Percentiles rank a stretch among this genome's conserved stretches.
Conservation (phyloP, 768 basidiomycete genomes). For the Agrocybe praecox region DNA sequence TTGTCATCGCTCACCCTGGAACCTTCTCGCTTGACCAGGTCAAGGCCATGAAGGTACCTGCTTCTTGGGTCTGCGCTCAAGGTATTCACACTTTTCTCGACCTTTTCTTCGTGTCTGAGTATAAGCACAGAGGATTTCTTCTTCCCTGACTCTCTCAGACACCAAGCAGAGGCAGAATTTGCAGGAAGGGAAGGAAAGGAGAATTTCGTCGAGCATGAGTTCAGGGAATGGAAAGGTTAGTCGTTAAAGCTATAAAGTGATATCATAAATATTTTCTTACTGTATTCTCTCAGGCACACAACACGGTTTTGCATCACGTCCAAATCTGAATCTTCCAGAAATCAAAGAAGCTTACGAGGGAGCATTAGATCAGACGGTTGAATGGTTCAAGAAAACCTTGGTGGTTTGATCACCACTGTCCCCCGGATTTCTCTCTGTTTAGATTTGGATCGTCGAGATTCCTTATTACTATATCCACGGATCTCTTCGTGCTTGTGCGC, state of each 20-base stretch:
- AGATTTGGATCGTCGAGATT: no score
- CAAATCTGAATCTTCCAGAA: constrained; percentile 37
- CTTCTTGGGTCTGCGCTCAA: constrained; percentile 43
- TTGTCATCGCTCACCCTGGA: constrained; percentile 45
- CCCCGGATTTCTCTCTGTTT: no score
- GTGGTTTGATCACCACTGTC: not conserved
- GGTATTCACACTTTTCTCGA: constrained; percentile 21
- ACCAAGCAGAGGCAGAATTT: constrained; percentile 36
- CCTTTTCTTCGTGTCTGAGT: not conserved
- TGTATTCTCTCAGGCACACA: constrained; percentile 33
- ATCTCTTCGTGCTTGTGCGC: no score
- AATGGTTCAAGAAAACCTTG: constrained; percentile 44
- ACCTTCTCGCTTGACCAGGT: constrained; percentile 32
- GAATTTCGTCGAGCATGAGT: constrained; percentile 42
- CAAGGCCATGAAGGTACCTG: constrained; percentile 39
- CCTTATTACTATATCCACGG: no score
- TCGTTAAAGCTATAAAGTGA: not conserved
- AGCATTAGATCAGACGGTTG: constrained; percentile 40
- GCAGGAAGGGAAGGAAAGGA: constrained; percentile 36
- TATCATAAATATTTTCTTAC: not conserved
- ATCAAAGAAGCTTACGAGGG: constrained; percentile 43
- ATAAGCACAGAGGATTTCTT: constrained; percentile 36
- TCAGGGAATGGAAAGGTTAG: constrained; percentile 44
- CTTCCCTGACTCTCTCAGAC: constrained; percentile 31
- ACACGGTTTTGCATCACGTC: constrained; percentile 48